A percentile compares a stretch with the other conserved stretches of the same genome.
Evolutionary conservation across 2,329 filamentous ascomycete species (phyloP).

Genomic region (Diaporthe sp.): DNA sequence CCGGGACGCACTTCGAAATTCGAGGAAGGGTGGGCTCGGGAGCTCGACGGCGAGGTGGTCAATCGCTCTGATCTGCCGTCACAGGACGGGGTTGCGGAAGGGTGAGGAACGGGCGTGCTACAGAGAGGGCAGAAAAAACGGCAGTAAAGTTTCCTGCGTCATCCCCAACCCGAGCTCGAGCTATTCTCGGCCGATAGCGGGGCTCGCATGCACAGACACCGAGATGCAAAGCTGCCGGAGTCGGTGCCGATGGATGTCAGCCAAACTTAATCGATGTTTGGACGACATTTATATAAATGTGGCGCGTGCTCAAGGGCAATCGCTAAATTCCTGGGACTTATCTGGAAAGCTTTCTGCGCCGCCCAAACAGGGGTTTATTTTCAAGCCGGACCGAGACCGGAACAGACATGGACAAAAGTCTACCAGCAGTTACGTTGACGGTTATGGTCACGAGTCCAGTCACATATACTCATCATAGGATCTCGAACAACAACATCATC

Average conservation of each 20-base stretch:
- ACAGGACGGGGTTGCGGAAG: no score
- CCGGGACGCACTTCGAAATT: no score
- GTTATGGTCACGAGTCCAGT: background rate
- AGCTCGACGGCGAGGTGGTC: background rate
- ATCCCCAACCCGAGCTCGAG: background rate
- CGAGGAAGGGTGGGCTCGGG: no score
- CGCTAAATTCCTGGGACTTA: background rate
- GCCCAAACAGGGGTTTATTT: no score
- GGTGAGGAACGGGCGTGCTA: no score
- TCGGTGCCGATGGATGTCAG: background rate
- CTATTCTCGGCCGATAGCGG: constrained; percentile 15
- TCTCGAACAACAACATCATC: background rate
- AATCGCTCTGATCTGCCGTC: background rate
- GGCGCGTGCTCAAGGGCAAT: background rate
- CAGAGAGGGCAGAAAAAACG: background rate
- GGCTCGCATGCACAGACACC: background rate
- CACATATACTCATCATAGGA: background rate
- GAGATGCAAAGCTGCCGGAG: background rate
- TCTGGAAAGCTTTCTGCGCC: background rate
- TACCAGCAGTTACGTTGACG: background rate
- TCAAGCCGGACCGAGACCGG: background rate
- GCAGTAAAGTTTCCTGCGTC: background rate
- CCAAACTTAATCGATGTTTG: background rate
- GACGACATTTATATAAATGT: no score
- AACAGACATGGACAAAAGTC: background rate